These are phyloP conservation scores for Corniculantispora saksenae DNA, from an alignment of 2,329 filamentous ascomycete species.

Conservation along the genomic window DNA sequence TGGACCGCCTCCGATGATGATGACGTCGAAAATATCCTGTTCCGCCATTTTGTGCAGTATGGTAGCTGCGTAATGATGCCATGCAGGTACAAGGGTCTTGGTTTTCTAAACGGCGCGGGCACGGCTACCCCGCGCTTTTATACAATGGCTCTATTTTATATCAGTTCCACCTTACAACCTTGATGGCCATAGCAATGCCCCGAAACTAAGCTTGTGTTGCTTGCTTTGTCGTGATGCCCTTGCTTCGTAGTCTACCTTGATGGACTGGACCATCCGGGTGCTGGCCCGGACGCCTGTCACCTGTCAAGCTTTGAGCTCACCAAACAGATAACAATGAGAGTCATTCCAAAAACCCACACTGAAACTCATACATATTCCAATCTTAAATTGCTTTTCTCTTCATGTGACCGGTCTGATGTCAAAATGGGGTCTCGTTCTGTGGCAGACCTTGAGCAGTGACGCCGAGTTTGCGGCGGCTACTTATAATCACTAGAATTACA, in stretches of 20 bases:
- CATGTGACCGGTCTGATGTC: too few species aligned
- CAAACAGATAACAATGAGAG: too few species aligned
- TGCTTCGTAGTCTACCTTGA: neutral
- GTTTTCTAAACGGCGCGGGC: neutral
- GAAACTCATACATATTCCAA: too few species aligned
- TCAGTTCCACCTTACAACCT: neutral
- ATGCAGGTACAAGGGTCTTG: neutral
- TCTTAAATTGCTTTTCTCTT: too few species aligned
- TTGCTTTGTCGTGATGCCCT: neutral
- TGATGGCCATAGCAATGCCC: neutral
- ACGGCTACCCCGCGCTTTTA: neutral
- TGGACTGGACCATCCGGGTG: constrained; percentile 18
- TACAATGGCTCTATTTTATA: neutral
- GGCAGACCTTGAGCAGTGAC: too few species aligned
- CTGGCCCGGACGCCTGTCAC: neutral
- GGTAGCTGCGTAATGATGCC: neutral
- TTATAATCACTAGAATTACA: too few species aligned
- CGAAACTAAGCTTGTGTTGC: neutral
- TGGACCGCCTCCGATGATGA: constrained; percentile 74
- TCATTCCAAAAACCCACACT: too few species aligned
- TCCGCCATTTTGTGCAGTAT: neutral
- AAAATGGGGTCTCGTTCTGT: too few species aligned
- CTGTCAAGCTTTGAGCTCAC: neutral
- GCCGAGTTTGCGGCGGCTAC: too few species aligned
- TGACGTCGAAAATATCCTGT: constrained; percentile 58